Evolutionary conservation across 352 stramenopile genomes (phyloP), one percentile per base, ranked within the genome.

Genomic region (Hyaloperonospora arabidopsidis): DNA sequence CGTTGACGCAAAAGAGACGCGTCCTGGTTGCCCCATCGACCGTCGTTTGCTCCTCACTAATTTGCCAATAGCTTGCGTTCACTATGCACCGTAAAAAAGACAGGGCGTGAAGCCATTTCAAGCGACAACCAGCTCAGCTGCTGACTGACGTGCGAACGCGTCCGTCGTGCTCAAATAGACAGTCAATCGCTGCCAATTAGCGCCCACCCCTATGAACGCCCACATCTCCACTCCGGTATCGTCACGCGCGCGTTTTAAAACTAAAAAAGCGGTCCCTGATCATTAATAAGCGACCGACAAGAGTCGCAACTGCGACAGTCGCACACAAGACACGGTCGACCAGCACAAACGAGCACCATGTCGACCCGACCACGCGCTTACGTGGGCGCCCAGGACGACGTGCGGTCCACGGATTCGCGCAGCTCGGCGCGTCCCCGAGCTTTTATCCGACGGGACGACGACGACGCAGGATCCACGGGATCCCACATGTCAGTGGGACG

Each of bases 371-470:
- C 65, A 6, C 67, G 63, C 23, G 63, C 57, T 0, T 72, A 52
- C 41, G 57, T 72, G 22, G 55, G 64, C 34, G 51, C 54, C 7
- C 54, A 72, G 5, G 65, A 76, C 34, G 67, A 76, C 41, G 43
- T 45, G 5, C 54, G 52, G 21, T 76, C 67, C 1, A 19, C 56
- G 1, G 60, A 50, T 0, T 72, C 63, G 14, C 67, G 63, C 41
- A 35, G 35, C 1, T 68, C 55, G 3, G 63, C 57, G 4, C 66
- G 66, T 11, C 66, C 66, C 0, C 54, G 51, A 29, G 66, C 59
- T 19, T 71, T 71, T 50, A 32, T 68, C 6, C 59, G 59, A 3
- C 41, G 51, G 0, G 63, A 76, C 34, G 67, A 76, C 41, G 67
- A 75, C 50, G 66, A 74, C 41, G 55, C 43, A 8, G 52, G 46